These are phyloP conservation scores for Penicillium crystallinum DNA, from an alignment of 495 filamentous ascomycete species.

Conservation along the genomic window DNA sequence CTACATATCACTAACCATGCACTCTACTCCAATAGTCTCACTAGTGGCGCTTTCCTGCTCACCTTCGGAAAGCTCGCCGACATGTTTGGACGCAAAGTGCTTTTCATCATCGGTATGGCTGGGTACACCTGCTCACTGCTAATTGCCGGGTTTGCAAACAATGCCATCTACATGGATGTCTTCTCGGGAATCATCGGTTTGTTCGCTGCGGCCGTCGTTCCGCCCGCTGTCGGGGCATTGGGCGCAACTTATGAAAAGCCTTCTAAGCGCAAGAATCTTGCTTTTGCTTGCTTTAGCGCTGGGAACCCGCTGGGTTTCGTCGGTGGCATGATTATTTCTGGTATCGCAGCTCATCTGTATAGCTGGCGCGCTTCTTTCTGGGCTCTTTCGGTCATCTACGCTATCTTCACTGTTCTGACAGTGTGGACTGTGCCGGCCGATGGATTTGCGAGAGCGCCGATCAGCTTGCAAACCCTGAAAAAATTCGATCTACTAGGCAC, in stretches of 20 bases:
- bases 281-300: conserved; percentile 63
- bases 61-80: conserved; percentile 71
- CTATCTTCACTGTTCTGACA: conserved; percentile 52
- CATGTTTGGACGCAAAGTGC: conserved; percentile 63
- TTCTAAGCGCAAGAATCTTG: conserved; percentile 58
- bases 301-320: conserved; percentile 69
- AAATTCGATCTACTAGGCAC: conserved; percentile 64
- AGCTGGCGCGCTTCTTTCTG: conserved; percentile 65
- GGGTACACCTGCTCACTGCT: conserved; percentile 56
- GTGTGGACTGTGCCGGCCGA: conserved; percentile 62
- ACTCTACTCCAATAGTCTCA: conserved; percentile 40
- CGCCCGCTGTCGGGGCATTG: conserved; percentile 61
- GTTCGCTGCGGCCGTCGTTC: conserved; percentile 57
- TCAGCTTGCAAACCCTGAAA: conserved; percentile 47
- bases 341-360: conserved; percentile 61
- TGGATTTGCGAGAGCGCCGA: conserved; percentile 37
- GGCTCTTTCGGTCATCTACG: conserved; percentile 57
- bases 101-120: conserved; percentile 63
- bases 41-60: conserved; percentile 66
- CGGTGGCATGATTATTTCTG: conserved; percentile 60
- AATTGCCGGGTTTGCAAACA: conserved; percentile 56
- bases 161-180: conserved; percentile 59
- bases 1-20: conserved; percentile 7
- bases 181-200: conserved; percentile 60
- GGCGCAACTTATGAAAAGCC: conserved; percentile 60